phyloP scores from a whole-genome alignment of 164 flowering plant species.

The Buxus sempervirens region DNA sequence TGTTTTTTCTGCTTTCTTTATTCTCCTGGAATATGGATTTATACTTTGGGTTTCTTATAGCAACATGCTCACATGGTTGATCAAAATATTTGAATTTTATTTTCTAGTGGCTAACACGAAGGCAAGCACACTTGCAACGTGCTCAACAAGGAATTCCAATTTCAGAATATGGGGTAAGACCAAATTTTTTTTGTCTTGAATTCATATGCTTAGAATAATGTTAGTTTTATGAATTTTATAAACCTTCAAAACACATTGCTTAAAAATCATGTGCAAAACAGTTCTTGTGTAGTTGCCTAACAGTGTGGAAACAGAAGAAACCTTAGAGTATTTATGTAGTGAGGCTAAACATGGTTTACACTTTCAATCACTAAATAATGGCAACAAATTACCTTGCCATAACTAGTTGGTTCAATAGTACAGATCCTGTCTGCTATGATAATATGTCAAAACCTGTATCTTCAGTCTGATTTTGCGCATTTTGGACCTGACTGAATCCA shows the following conservation, averaged over 20 bases:
- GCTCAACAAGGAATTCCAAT: conserved; percentile 97
- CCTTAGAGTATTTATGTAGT: too few species aligned
- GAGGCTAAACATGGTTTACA: background rate
- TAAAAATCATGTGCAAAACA: background rate
- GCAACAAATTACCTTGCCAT: too few species aligned
- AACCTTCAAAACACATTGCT: background rate
- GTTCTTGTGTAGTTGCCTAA: background rate
- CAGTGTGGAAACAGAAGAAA: too few species aligned
- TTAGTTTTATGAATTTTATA: background rate
- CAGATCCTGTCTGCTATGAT: too few species aligned
- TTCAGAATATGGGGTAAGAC: conserved; percentile 87
- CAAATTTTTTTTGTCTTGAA: conserved; percentile 2
- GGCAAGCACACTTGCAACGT: conserved; percentile 73
- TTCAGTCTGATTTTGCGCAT: too few species aligned
- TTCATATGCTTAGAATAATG: background rate
- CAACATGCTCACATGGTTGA: background rate
- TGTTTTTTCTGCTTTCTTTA: background rate
- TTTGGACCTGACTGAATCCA: too few species aligned
- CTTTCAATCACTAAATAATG: background rate
- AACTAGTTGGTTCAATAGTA: too few species aligned
- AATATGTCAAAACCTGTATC: too few species aligned
- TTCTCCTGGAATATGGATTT: background rate
- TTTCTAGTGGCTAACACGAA: conserved; percentile 80
- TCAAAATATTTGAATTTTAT: background rate
- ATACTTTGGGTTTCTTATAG: background rate